phyloP scores from a whole-genome alignment of 2,329 filamentous ascomycete species.

The Eutypa lata region DNA sequence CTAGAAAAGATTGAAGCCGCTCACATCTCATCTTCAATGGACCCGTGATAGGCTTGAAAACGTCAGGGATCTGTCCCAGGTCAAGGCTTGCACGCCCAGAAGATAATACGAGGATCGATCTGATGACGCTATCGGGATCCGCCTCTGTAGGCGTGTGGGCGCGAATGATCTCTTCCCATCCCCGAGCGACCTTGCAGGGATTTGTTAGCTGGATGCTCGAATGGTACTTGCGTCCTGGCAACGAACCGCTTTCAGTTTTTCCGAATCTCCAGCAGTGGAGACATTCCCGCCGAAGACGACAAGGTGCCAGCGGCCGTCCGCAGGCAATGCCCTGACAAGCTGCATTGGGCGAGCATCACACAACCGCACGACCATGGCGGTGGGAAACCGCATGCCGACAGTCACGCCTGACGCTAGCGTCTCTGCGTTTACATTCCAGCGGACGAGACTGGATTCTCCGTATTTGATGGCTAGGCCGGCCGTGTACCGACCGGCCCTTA shows the following conservation, averaged over 20 bases:
- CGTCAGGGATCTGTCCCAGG: slow-evolving; percentile 49
- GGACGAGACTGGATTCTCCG: slow-evolving; percentile 45
- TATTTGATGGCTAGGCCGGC: slow-evolving; percentile 59
- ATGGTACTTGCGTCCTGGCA: neutral
- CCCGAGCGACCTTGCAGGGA: slow-evolving; percentile 14
- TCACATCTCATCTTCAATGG: slow-evolving; percentile 53
- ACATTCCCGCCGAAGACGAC: slow-evolving; percentile 53
- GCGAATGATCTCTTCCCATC: slow-evolving; percentile 22
- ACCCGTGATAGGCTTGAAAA: slow-evolving; percentile 55
- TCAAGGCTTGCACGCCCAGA: slow-evolving; percentile 46
- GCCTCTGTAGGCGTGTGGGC: slow-evolving; percentile 38
- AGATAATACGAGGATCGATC: slow-evolving; percentile 51
- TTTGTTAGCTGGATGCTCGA: neutral
- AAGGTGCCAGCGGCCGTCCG: slow-evolving; percentile 42
- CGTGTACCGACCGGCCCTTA: slow-evolving; percentile 55
- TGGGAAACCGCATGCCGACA: slow-evolving; percentile 56
- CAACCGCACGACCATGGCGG: slow-evolving; percentile 55
- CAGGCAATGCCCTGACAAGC: slow-evolving; percentile 46
- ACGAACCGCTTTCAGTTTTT: slow-evolving; percentile 25
- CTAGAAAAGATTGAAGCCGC: slow-evolving; percentile 2
- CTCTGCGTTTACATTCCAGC: slow-evolving; percentile 27
- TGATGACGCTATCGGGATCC: slow-evolving; percentile 54
- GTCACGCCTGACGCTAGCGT: slow-evolving; percentile 38
- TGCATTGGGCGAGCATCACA: slow-evolving; percentile 58
- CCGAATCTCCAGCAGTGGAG: slow-evolving; percentile 31